phyloP scores from a whole-genome alignment of 2,329 filamentous ascomycete species.

The Laburnicola sp. region DNA sequence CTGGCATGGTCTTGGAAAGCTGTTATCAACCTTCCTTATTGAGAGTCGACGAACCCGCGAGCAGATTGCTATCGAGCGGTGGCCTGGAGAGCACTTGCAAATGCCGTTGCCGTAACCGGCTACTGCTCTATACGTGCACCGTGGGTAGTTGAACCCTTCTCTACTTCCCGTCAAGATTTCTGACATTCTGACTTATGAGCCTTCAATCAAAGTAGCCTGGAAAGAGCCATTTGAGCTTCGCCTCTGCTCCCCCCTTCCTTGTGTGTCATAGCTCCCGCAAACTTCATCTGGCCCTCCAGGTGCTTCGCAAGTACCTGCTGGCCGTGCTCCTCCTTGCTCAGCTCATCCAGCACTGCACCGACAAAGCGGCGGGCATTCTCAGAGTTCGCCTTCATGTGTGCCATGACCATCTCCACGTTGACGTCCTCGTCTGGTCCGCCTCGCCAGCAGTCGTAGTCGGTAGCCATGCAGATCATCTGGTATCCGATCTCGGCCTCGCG shows the following conservation, averaged over 20 bases:
- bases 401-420: slow-evolving; percentile 95
- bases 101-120: background rate
- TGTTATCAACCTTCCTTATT: slow-evolving; percentile 5
- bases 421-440: slow-evolving; percentile 72
- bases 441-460: slow-evolving; percentile 99
- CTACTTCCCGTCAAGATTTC: background rate
- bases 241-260: slow-evolving; percentile 72
- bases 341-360: slow-evolving; percentile 81
- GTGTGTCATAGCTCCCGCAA: slow-evolving; percentile 82
- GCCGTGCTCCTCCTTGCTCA: slow-evolving; percentile 74
- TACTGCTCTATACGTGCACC: background rate
- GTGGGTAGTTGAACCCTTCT: background rate
- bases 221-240: slow-evolving; percentile 85
- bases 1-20: background rate
- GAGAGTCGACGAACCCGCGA: background rate
- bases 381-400: slow-evolving; percentile 91
- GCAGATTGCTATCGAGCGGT: background rate
- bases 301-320: slow-evolving; percentile 81
- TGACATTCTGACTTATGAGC: no score
- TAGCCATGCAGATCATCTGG: slow-evolving; percentile 99
- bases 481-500: slow-evolving; percentile 95
- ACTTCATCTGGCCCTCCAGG: slow-evolving; percentile 73
- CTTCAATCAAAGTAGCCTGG: slow-evolving; percentile 69
- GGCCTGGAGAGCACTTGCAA: background rate
- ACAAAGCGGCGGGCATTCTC: slow-evolving; percentile 85